Evolutionary conservation across 73 alveolate species (phyloP).

Genomic region (Durusdinium trenchii): DNA sequence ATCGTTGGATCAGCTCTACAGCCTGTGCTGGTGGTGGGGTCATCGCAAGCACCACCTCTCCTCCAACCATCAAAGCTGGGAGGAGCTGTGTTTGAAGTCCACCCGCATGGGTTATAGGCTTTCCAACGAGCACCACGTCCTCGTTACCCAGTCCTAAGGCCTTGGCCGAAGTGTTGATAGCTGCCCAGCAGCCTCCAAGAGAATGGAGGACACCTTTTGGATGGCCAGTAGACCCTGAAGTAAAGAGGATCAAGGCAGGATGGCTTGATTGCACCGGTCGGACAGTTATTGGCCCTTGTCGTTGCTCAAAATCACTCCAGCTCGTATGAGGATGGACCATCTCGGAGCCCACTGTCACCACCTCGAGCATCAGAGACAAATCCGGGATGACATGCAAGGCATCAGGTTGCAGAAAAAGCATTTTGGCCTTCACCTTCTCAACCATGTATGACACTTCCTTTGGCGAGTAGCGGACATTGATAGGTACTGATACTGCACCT

Average conservation of each 20-base stretch:
- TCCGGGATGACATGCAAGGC: background rate
- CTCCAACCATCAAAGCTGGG: slow-evolving; percentile 55
- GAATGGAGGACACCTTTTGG: slow-evolving; percentile 91
- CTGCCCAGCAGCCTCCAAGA: slow-evolving; percentile 72
- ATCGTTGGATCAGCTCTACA: slow-evolving; percentile 26
- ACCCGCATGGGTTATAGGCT: slow-evolving; percentile 75
- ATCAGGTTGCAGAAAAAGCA: slow-evolving; percentile 16
- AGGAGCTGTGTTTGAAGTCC: slow-evolving; percentile 83
- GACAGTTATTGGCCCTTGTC: background rate
- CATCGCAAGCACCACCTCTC: slow-evolving; percentile 64
- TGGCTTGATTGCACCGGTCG: background rate
- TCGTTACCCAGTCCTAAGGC: background rate
- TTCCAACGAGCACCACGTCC: slow-evolving; percentile 84
- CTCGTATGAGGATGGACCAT: background rate
- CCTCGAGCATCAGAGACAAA: background rate
- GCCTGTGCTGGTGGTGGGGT: slow-evolving; percentile 57
- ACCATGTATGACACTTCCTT: slow-evolving; percentile 58
- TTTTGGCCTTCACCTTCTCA: slow-evolving; percentile 61
- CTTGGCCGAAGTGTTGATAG: slow-evolving; percentile 54
- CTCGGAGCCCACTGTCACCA: background rate
- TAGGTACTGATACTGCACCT: slow-evolving; percentile 66
- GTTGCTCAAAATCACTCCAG: slow-evolving; percentile 13
- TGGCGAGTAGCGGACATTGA: slow-evolving; percentile 53
- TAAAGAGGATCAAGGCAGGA: slow-evolving; percentile 83
- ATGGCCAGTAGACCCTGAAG: slow-evolving; percentile 78